Percentiles rank a stretch among this genome's conserved stretches.
These are phyloP conservation scores for Trichothecium sympodiale DNA, from an alignment of 2,329 filamentous ascomycete genomes.

Conservation along the genomic window DNA sequence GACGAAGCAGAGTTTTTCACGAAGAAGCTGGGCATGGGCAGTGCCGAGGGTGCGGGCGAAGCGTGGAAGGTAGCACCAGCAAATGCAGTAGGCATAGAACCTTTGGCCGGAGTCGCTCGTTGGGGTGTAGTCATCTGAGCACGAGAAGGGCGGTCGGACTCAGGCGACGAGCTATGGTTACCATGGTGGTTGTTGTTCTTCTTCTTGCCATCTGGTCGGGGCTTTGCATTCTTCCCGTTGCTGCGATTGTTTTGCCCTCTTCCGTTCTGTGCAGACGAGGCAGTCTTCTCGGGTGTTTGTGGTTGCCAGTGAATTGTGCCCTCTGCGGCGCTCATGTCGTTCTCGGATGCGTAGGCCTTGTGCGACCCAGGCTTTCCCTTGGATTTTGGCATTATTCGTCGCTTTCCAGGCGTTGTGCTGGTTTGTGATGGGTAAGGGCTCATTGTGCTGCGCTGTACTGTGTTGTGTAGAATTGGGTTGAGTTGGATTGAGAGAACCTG, in stretches of 20 bases:
- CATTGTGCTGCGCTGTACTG: no score
- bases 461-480: background rate
- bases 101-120: conserved; percentile 29
- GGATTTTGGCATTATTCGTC: background rate
- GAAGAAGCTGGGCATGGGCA: conserved; percentile 82
- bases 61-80: conserved; percentile 92
- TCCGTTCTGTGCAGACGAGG: conserved; percentile 16
- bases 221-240: conserved; percentile 10
- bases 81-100: conserved; percentile 51
- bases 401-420: no score
- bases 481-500: background rate
- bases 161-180: conserved; percentile 26
- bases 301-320: conserved; percentile 21
- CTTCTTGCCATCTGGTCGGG: conserved; percentile 7
- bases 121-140: conserved; percentile 26
- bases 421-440: no score
- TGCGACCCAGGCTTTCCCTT: conserved; percentile 14
- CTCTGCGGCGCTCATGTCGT: conserved; percentile 27
- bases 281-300: conserved; percentile 37
- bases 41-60: conserved; percentile 78
- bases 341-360: conserved; percentile 50
- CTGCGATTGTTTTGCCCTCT: conserved; percentile 12
- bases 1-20: conserved; percentile 65
- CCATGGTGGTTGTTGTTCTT: conserved; percentile 1
- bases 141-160: conserved; percentile 25